phyloP scores from a whole-genome alignment of 1,139 yeast genomes.

The Candida tetrigidarum region DNA sequence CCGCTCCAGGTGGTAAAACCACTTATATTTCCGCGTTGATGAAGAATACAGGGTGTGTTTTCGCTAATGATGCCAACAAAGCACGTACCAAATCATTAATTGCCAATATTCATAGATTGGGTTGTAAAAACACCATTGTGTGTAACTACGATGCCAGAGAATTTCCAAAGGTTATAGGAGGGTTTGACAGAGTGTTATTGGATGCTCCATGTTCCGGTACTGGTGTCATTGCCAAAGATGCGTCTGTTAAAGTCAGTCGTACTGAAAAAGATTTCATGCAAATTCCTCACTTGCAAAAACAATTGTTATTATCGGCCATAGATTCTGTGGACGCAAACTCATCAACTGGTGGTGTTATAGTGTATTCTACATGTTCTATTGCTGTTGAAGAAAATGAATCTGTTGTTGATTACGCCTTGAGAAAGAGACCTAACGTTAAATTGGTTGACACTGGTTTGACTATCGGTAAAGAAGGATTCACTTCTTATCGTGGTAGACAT shows the following conservation, averaged over 20 bases:
- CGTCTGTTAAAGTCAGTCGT: constrained; percentile 90
- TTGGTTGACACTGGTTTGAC: constrained; percentile 92
- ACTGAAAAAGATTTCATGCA: constrained; percentile 97
- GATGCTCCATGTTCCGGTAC: constrained; percentile 99
- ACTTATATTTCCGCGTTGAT: constrained; percentile 94
- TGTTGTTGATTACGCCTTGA: constrained; percentile 96
- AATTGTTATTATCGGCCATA: constrained; percentile 88
- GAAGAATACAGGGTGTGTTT: constrained; percentile 97
- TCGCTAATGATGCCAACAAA: constrained; percentile 97
- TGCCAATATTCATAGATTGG: constrained; percentile 97
- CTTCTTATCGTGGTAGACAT: constrained; percentile 90
- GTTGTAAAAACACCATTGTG: constrained; percentile 95
- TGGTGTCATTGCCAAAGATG: constrained; percentile 98
- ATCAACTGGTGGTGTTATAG: constrained; percentile 91
- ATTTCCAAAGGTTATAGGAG: constrained; percentile 98
- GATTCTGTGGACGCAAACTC: constrained; percentile 96
- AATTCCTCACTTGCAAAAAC: constrained; percentile 96
- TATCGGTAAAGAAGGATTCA: constrained; percentile 96
- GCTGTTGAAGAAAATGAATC: constrained; percentile 99
- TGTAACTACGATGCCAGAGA: constrained; percentile 99
- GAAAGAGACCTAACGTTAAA: constrained; percentile 96
- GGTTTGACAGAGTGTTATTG: constrained; percentile 90
- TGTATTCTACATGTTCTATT: constrained; percentile 97
- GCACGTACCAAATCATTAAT: constrained; percentile 95
- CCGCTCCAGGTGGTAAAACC: constrained; percentile 99